These are phyloP conservation scores for Ciborinia camelliae DNA, from an alignment of 2,329 filamentous ascomycete genomes.

Conservation along the genomic window DNA sequence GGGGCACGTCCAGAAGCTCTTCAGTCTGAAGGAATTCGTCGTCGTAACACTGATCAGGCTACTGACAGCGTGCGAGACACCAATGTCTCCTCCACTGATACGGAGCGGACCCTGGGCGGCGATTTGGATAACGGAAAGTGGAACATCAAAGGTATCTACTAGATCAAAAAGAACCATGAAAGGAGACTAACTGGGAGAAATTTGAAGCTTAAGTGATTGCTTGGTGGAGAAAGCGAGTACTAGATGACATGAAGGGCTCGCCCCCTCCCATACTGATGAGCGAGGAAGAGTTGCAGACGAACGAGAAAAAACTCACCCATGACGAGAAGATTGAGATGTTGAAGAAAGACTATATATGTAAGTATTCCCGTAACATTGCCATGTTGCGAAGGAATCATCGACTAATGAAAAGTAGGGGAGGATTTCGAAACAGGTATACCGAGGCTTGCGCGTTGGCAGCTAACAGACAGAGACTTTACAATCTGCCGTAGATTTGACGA, in stretches of 20 bases:
- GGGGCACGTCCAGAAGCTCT: background rate
- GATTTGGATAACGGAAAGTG: too few species aligned
- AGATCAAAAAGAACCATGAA: too few species aligned
- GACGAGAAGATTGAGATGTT: background rate
- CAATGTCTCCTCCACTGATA: background rate
- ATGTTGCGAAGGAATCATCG: too few species aligned
- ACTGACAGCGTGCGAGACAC: background rate
- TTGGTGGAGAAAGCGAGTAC: too few species aligned
- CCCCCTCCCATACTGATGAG: too few species aligned
- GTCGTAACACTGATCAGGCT: background rate
- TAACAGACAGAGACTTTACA: background rate
- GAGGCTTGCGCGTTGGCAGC: background rate
- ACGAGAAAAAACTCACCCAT: background rate
- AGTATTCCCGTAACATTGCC: too few species aligned
- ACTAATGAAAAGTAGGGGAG: background rate
- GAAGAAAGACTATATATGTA: conserved; percentile 2
- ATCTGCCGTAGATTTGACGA: background rate
- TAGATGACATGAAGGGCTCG: too few species aligned
- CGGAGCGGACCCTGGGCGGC: background rate
- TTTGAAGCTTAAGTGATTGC: too few species aligned
- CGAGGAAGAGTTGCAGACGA: background rate
- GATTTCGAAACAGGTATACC: background rate
- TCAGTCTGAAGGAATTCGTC: background rate
- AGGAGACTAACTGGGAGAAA: too few species aligned
- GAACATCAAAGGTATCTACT: too few species aligned